Evolutionary conservation across 306 rosid species (phyloP).

Genomic region (Trifolium subterraneum): DNA sequence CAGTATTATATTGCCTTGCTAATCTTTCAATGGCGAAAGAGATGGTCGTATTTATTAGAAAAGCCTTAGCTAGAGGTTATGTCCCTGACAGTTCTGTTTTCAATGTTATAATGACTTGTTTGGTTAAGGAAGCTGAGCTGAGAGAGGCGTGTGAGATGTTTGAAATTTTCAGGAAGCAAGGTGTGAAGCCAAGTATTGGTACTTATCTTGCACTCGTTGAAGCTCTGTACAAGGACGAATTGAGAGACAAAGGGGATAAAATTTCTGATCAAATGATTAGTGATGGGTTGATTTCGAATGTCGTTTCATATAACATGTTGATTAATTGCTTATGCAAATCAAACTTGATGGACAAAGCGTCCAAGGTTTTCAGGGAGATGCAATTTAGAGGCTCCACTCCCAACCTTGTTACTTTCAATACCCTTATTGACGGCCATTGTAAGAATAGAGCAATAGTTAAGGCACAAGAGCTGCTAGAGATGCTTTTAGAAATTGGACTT

Average conservation of each 20-base stretch:
- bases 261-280: constrained; percentile 54
- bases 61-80: constrained; percentile 59
- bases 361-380: constrained; percentile 61
- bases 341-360: constrained; percentile 66
- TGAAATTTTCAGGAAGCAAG: constrained; percentile 53
- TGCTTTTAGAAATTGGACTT: constrained; percentile 64
- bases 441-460: constrained; percentile 56
- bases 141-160: constrained; percentile 57
- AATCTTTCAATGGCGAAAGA: constrained; percentile 65
- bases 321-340: constrained; percentile 73
- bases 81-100: constrained; percentile 60
- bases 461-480: constrained; percentile 65
- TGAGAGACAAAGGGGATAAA: constrained; percentile 56
- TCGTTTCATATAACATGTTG: constrained; percentile 72
- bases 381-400: constrained; percentile 63
- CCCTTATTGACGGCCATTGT: constrained; percentile 76
- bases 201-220: constrained; percentile 67
- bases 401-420: constrained; percentile 82
- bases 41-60: constrained; percentile 54
- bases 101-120: constrained; percentile 66
- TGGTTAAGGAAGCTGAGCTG: constrained; percentile 61
- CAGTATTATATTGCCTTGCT: constrained; percentile 67
- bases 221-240: constrained; percentile 58
- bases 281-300: constrained; percentile 63
- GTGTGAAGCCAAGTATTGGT: constrained; percentile 62